phyloP scores from a whole-genome alignment of 176 grass and related monocot genomes.

The Cenchrus americanus region DNA sequence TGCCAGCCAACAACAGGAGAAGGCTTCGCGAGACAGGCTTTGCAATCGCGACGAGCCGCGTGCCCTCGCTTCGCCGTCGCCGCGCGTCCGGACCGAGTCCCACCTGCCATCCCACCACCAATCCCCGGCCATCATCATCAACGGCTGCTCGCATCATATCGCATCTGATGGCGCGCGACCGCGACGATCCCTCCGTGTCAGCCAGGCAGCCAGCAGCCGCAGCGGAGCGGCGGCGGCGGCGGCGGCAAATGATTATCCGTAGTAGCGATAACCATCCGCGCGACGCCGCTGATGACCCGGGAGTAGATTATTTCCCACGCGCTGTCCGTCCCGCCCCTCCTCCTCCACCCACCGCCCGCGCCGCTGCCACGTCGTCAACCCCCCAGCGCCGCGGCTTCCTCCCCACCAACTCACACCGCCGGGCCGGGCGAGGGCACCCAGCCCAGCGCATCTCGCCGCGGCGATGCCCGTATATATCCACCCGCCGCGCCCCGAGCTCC shows the following conservation, averaged over 20 bases:
- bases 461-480: conserved; percentile 33
- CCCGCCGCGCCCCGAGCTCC: neutral
- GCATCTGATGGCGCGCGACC: neutral
- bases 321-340: neutral
- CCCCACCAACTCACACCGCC: conserved; percentile 28
- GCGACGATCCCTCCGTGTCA: neutral
- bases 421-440: neutral
- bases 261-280: conserved; percentile 30
- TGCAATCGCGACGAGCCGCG: too few relatives aligned
- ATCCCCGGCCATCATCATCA: neutral
- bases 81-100: too few relatives aligned
- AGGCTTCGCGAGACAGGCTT: too few relatives aligned
- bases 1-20: too few relatives aligned
- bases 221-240: conserved; percentile 11
- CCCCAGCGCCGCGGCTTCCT: neutral
- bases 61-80: too few relatives aligned
- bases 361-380: conserved; percentile 35
- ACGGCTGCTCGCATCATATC: neutral
- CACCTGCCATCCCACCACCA: neutral
- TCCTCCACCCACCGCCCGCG: neutral
- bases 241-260: conserved; percentile 41
- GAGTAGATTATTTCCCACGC: neutral
- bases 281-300: conserved; percentile 40
- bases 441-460: neutral
- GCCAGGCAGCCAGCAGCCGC: neutral